phyloP scores from a whole-genome alignment of 139 green algal species.

The Picochlorum sp. region DNA sequence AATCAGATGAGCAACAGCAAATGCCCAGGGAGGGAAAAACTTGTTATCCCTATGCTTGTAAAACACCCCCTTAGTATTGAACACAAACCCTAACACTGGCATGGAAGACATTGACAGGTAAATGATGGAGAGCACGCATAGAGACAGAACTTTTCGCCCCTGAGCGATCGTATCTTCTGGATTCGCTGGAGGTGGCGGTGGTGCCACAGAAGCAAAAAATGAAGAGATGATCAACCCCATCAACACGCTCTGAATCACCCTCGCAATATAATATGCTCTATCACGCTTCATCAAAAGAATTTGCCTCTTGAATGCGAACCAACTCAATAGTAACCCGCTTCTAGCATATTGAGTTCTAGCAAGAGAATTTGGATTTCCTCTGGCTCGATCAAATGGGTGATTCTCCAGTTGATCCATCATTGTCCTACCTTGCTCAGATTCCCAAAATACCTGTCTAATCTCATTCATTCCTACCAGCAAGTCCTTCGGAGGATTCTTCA shows the following conservation, averaged over 20 bases:
- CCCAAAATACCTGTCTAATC: constrained; percentile 20
- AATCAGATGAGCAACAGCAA: constrained; percentile 21
- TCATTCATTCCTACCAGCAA: constrained; percentile 23
- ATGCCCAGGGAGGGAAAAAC: constrained; percentile 58
- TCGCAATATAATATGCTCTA: constrained; percentile 6
- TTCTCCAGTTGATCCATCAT: constrained; percentile 6
- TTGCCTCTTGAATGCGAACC: not conserved
- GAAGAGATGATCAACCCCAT: constrained; percentile 25
- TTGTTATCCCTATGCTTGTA: constrained; percentile 70
- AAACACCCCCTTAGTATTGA: constrained; percentile 57
- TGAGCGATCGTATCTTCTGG: constrained; percentile 10
- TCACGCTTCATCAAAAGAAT: constrained; percentile 5
- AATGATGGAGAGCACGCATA: constrained; percentile 45
- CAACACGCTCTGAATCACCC: constrained; percentile 16
- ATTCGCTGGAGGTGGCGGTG: constrained; percentile 7
- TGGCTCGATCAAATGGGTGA: not conserved
- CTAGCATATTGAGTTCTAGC: constrained; percentile 4
- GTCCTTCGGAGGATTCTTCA: constrained; percentile 7
- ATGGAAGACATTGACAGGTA: constrained; percentile 37
- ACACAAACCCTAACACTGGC: constrained; percentile 39
- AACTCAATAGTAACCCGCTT: not conserved
- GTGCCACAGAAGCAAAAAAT: constrained; percentile 16
- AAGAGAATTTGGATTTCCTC: constrained; percentile 3
- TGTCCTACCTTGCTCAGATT: not conserved
- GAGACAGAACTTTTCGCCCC: constrained; percentile 34